These are phyloP conservation scores for Mycena sp. DNA, from an alignment of 1,284 basidiomycete species.

Conservation along the genomic window DNA sequence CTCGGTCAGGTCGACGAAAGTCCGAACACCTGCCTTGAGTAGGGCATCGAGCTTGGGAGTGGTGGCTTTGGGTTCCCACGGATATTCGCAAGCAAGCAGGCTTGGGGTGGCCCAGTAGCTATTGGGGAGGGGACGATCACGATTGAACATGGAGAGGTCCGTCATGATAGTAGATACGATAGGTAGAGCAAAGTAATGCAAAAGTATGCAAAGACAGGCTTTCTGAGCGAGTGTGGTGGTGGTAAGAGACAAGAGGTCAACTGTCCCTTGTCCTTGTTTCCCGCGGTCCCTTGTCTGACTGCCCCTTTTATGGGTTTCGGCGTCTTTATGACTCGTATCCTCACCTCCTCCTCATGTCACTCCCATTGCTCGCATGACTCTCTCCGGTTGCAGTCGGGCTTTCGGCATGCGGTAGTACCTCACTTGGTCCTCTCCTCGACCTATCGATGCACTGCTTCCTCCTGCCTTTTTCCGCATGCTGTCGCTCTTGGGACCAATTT, in stretches of 20 bases:
- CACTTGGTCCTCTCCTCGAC: constrained; percentile 2
- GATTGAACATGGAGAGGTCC: constrained; percentile 24
- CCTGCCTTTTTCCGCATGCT: neutral
- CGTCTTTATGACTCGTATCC: neutral
- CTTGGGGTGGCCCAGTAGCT: constrained; percentile 82
- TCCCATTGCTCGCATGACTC: constrained; percentile 2
- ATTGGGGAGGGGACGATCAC: constrained; percentile 69
- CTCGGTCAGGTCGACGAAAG: constrained; percentile 85
- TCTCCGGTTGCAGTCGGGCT: constrained; percentile 2
- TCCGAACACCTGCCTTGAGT: constrained; percentile 75
- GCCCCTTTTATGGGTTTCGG: neutral
- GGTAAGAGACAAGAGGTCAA: constrained; percentile 30
- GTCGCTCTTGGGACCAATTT: neutral
- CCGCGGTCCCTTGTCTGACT: neutral
- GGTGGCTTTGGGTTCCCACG: constrained; percentile 69
- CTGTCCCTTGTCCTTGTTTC: constrained; percentile 4
- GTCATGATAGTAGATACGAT: constrained; percentile 16
- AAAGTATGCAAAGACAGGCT: constrained; percentile 22
- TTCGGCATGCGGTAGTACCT: neutral
- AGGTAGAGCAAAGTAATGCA: constrained; percentile 14
- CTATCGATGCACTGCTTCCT: neutral
- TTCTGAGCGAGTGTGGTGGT: constrained; percentile 22
- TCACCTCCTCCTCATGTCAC: constrained; percentile 23
- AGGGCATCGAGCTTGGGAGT: constrained; percentile 76
- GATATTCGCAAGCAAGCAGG: constrained; percentile 83